phyloP scores from a whole-genome alignment of 306 rosid species.

The Castanea sativa region DNA sequence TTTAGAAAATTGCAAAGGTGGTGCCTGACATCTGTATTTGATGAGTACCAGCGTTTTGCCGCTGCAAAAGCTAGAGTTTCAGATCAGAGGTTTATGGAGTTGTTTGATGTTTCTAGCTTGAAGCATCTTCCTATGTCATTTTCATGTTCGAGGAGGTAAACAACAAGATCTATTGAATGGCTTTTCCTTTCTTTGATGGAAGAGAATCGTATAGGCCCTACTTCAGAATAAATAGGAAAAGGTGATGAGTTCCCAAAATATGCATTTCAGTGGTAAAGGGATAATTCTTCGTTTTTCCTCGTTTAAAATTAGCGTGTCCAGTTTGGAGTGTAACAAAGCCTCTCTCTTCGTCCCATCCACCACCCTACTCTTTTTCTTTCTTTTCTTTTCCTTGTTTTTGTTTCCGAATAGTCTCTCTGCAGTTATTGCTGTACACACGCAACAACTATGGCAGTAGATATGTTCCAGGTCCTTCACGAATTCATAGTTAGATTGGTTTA shows the following conservation, averaged over 20 bases:
- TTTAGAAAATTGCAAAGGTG: slow-evolving; percentile 85
- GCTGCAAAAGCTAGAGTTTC: slow-evolving; percentile 96
- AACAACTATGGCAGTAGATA: slow-evolving; percentile 36
- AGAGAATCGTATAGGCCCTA: slow-evolving; percentile 31
- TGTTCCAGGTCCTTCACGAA: slow-evolving; percentile 31
- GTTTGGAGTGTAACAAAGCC: not conserved
- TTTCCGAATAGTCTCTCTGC: not conserved
- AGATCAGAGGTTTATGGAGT: slow-evolving; percentile 94
- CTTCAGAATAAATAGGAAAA: slow-evolving; percentile 44
- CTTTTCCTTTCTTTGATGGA: slow-evolving; percentile 38
- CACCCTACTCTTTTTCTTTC: not conserved
- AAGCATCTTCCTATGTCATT: slow-evolving; percentile 66
- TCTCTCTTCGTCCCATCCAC: not conserved
- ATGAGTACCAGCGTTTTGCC: slow-evolving; percentile 92
- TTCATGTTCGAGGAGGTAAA: slow-evolving; percentile 62
- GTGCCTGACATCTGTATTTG: slow-evolving; percentile 91
- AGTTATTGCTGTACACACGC: slow-evolving; percentile 31
- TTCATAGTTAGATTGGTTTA: slow-evolving; percentile 17
- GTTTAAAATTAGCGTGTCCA: not conserved
- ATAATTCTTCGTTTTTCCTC: slow-evolving; percentile 27
- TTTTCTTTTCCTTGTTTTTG: slow-evolving; percentile 7
- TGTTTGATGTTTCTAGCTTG: slow-evolving; percentile 83
- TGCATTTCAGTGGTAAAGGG: slow-evolving; percentile 49
- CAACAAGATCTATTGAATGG: slow-evolving; percentile 24
- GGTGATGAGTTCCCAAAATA: slow-evolving; percentile 55